Evolutionary conservation across 306 rosid species (phyloP), one percentile per base, ranked within the genome.

Genomic region (Comarum palustre): DNA sequence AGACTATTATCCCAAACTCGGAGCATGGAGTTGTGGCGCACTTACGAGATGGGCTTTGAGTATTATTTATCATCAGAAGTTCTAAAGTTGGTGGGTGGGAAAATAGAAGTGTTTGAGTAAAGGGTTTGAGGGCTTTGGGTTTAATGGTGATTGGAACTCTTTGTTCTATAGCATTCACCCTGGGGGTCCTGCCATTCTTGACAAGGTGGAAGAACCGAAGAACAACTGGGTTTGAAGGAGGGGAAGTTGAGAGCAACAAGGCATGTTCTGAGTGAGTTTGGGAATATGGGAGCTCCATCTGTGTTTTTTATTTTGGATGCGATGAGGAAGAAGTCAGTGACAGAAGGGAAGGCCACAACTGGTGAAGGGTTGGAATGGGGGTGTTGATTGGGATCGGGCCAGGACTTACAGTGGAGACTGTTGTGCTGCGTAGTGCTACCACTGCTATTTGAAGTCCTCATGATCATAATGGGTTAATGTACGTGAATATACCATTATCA

Each of bases 281-380:
- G 84, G 25, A 79, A 81, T 75, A 84, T 83, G 83, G 79, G 74
- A 0, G 72, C 87, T 78, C 83, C 83, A 0, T 67, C 54, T 52
- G 80, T 83, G 3, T 0, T 65, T 0, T 78, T 82, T 32, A 61
- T 82, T 6, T 4, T 82, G 34, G 85, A 78, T 47, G 83, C 75
- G 75, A 78, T 86, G 74, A 82, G 89, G 22, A 83, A 13, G 29
- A 65, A 55, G 72, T 78, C 83, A 0, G 14, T 32, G 50, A 16
- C 69, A 10, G 76, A 86, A 75, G 85, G 85, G 3, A 73, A 65
- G 54, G 6, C 34, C 6, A 78, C 82, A 0, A 73, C 78, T 9
- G 85, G 84, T 20, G 84, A 78, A 39, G 89, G 89, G 3, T 17
- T 83, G 0, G 73, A 78, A 0, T 80, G 74, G 82, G 87, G 6